Evolutionary conservation across 148 eudicot species (phyloP), one percentile per base, ranked within the genome.

Genomic region (Heliamphora exappendiculata): DNA sequence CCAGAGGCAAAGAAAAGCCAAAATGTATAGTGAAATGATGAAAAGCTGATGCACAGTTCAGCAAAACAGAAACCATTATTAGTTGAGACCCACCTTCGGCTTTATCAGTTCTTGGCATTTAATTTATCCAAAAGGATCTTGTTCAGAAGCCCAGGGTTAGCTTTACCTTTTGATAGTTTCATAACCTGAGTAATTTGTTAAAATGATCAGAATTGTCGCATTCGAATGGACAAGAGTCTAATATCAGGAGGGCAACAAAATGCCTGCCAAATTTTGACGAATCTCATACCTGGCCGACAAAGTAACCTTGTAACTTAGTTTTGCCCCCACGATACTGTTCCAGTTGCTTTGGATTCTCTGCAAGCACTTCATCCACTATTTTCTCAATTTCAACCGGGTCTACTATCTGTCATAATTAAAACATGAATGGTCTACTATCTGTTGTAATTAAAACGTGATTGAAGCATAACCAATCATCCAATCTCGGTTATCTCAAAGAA

Each of bases 141-240:
- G 89, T 94, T 94, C 73, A 94, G 72, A 69, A 94, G 81, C 75
- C 88, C 93, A 0, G 98, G 98, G 80, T 92, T 94, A 47, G 98
- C 98, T 83, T 92, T 94, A 72, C 98, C 98, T 78, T 89, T 94
- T 0, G 97, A 91, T 85, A 83, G 93, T 82, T 95, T 95, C 98
- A 95, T 95, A 24, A 89, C 86, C 98, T 95, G 78, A 67, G 58
- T 7, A 50, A 47, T 74, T 65, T 26, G 57, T 26, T 17, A 7
- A 20, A 33, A 14, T 22, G n/a, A 26, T 45, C 33, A 45, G 29
- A 47, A 47, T 22, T 13, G 37, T 55, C n/a, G 11, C 44, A 47
- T 22, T 28, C 20, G 44, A 44, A 60, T 7, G 60, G 57, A 19
- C 33, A 44, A 24, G 19, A 74, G 39, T 47, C 44, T 45, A 55